phyloP scores from a whole-genome alignment of 371 early-diverging fungal species.

The Haplosporangium sp. region DNA sequence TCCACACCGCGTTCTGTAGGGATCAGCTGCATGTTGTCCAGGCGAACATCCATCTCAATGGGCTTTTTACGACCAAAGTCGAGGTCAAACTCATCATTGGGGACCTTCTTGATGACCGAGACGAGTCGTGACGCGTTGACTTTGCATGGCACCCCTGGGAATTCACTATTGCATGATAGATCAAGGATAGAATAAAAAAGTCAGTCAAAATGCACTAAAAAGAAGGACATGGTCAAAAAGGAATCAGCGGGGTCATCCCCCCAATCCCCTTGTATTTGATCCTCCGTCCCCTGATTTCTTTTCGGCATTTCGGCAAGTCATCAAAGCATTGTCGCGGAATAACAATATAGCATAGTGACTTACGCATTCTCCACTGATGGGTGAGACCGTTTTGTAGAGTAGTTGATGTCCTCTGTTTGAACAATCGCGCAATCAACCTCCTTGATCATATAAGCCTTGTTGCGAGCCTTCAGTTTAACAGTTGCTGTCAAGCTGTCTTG shows the following conservation, averaged over 20 bases:
- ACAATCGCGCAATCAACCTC: slow-evolving; percentile 43
- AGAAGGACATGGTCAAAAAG: not conserved
- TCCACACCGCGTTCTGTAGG: slow-evolving; percentile 38
- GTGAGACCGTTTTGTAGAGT: slow-evolving; percentile 20
- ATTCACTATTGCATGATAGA: slow-evolving; percentile 1
- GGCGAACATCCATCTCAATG: slow-evolving; percentile 28
- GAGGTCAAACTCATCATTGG: slow-evolving; percentile 32
- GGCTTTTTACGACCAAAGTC: slow-evolving; percentile 41
- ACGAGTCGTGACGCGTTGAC: slow-evolving; percentile 30
- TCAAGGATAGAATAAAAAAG: not conserved
- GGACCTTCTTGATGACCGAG: slow-evolving; percentile 23
- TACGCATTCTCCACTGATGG: slow-evolving; percentile 44
- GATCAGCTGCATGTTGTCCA: slow-evolving; percentile 44
- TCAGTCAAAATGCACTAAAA: not conserved
- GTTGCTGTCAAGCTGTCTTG: slow-evolving; percentile 12
- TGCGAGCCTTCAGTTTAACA: slow-evolving; percentile 39
- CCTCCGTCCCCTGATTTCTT: no score
- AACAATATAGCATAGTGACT: slow-evolving; percentile 6
- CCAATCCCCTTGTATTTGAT: no score
- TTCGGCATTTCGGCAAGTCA: no score
- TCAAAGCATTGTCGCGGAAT: not conserved
- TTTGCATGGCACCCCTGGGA: slow-evolving; percentile 27
- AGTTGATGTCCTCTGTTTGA: slow-evolving; percentile 42
- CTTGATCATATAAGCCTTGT: slow-evolving; percentile 40
- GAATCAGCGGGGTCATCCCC: not conserved